Conservation (phyloP, 139 green algal genomes). For the Zygnema cylindricum region DNA sequence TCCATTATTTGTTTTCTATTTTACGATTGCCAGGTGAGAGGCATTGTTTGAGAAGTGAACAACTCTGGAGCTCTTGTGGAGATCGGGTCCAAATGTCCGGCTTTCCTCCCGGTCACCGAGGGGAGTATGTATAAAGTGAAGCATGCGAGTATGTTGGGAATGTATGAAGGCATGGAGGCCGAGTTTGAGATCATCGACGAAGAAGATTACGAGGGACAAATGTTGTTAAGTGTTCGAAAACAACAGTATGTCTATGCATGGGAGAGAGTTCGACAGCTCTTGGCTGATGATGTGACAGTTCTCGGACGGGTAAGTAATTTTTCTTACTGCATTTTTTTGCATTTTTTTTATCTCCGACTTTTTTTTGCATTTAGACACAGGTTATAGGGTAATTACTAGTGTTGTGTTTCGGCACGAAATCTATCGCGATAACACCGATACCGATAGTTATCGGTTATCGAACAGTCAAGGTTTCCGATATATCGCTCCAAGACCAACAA, state of each 20-base stretch:
- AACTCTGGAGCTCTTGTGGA: slow-evolving; percentile 89
- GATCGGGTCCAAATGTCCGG: slow-evolving; percentile 89
- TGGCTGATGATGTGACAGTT: slow-evolving; percentile 86
- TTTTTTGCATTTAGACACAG: no score
- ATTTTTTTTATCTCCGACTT: no score
- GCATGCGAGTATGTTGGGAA: slow-evolving; percentile 55
- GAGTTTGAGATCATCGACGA: slow-evolving; percentile 87
- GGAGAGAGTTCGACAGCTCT: slow-evolving; percentile 59
- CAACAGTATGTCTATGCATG: slow-evolving; percentile 75
- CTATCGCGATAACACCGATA: no score
- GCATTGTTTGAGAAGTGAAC: slow-evolving; percentile 81
- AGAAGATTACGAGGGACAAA: slow-evolving; percentile 76
- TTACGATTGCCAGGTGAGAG: slow-evolving; percentile 70
- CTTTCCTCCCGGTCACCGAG: slow-evolving; percentile 82
- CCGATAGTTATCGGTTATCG: no score
- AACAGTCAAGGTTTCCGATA: no score
- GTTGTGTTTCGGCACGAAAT: no score
- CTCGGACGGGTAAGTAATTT: slow-evolving; percentile 69
- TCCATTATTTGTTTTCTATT: not conserved
- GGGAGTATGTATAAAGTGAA: slow-evolving; percentile 70
- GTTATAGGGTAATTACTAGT: no score
- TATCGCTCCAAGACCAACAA: no score
- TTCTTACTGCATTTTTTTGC: no score
- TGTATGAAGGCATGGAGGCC: slow-evolving; percentile 73
- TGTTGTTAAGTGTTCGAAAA: slow-evolving; percentile 80